Conservation (phyloP, 345 rosid species). For the Eucalyptus cloeziana region DNA sequence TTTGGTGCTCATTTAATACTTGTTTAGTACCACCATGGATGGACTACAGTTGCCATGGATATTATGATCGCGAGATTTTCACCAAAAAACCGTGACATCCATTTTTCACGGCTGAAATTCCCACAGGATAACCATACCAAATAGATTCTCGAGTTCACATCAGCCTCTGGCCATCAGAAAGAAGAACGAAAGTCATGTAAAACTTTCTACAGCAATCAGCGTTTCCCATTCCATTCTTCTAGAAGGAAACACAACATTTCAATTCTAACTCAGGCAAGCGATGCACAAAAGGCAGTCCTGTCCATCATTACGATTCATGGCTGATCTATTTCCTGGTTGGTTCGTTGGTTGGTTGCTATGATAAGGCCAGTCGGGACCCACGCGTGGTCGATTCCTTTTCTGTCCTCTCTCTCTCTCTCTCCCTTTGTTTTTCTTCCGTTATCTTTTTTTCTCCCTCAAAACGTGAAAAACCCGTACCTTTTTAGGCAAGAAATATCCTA, state of each 20-base stretch:
- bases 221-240: not conserved
- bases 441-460: not conserved
- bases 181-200: not conserved
- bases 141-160: not conserved
- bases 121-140: not conserved
- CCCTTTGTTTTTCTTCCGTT: not conserved
- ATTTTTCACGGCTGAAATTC: not conserved
- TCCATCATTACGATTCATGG: not conserved
- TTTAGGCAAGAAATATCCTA: not conserved
- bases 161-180: not conserved
- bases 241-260: not conserved
- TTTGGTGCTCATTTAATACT: not conserved
- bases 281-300: not conserved
- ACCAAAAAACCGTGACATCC: not conserved
- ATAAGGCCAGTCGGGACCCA: not conserved
- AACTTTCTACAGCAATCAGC: not conserved
- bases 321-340: not conserved
- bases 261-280: too few species aligned
- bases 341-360: not conserved
- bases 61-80: accelerated
- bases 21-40: not conserved
- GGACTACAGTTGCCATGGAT: not conserved
- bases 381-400: not conserved
- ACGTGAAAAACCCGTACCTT: not conserved
- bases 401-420: not conserved